phyloP scores from a whole-genome alignment of 257 asterid genomes.

The Marsdenia floribunda region DNA sequence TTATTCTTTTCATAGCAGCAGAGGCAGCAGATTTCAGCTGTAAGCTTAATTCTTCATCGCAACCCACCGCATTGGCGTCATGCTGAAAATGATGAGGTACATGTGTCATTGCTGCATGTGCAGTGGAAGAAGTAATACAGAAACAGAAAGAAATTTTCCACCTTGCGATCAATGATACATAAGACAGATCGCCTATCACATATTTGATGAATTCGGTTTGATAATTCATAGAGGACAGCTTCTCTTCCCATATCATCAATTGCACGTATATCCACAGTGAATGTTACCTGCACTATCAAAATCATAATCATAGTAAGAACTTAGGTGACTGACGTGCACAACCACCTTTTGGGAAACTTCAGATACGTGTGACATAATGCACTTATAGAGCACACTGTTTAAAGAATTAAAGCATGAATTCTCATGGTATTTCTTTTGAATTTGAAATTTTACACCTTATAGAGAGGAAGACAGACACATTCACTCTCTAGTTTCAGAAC shows the following conservation, averaged over 20 bases:
- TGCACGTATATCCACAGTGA: constrained; percentile 88
- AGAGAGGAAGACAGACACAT: too few species aligned
- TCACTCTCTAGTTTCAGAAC: too few species aligned
- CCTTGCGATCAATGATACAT: constrained; percentile 82
- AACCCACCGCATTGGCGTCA: constrained; percentile 78
- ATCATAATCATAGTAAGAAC: constrained; percentile 3
- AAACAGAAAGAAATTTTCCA: constrained; percentile 23
- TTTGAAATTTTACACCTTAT: too few species aligned
- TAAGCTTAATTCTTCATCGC: constrained; percentile 63
- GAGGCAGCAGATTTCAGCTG: constrained; percentile 66
- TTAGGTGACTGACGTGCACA: background rate
- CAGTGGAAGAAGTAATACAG: background rate
- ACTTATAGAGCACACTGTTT: too few species aligned
- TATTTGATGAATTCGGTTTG: constrained; percentile 55
- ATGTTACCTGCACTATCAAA: constrained; percentile 54
- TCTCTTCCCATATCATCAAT: constrained; percentile 88
- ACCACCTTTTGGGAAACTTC: too few species aligned
- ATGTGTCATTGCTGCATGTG: constrained; percentile 12
- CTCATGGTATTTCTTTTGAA: too few species aligned
- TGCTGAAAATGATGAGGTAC: constrained; percentile 47
- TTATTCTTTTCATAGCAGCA: constrained; percentile 47
- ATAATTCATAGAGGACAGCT: constrained; percentile 72
- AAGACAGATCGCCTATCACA: constrained; percentile 78
- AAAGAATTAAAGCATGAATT: too few species aligned
- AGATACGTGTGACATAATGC: too few species aligned